Evolutionary conservation across 2,329 filamentous ascomycete species (phyloP).

Genomic region (Aspergillus fumigatiaffinis): DNA sequence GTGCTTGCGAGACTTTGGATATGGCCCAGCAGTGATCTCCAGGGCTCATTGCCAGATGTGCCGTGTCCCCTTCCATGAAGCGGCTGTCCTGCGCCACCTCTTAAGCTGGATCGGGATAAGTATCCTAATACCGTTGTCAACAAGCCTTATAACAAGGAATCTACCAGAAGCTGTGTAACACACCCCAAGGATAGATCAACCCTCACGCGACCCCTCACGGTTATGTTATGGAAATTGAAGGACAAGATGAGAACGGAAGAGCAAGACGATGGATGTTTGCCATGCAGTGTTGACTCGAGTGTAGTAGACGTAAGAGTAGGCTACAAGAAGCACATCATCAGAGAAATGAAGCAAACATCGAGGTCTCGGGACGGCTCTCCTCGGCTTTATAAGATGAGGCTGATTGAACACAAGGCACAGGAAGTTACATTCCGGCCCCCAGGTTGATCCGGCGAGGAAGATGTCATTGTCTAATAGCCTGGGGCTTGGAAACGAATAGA

Average conservation of each 20-base stretch:
- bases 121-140: neutral
- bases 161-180: neutral
- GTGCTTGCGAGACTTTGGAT: conserved; percentile 5
- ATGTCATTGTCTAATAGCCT: conserved; percentile 11
- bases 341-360: neutral
- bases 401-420: conserved; percentile 3
- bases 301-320: neutral
- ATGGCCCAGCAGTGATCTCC: conserved; percentile 8
- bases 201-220: neutral
- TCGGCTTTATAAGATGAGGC: neutral
- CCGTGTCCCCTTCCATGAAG: conserved; percentile 6
- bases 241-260: neutral
- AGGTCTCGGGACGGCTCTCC: neutral
- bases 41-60: conserved; percentile 14
- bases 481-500: conserved; percentile 11
- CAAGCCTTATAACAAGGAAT: neutral
- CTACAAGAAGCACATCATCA: neutral
- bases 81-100: neutral
- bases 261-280: neutral
- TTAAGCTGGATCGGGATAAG: neutral
- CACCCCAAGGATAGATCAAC: neutral
- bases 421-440: conserved; percentile 2
- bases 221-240: neutral
- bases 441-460: conserved; percentile 4
- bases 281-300: neutral